phyloP scores from a whole-genome alignment of 2,329 filamentous ascomycete species.

The Fusarium neocosmosporiellum region DNA sequence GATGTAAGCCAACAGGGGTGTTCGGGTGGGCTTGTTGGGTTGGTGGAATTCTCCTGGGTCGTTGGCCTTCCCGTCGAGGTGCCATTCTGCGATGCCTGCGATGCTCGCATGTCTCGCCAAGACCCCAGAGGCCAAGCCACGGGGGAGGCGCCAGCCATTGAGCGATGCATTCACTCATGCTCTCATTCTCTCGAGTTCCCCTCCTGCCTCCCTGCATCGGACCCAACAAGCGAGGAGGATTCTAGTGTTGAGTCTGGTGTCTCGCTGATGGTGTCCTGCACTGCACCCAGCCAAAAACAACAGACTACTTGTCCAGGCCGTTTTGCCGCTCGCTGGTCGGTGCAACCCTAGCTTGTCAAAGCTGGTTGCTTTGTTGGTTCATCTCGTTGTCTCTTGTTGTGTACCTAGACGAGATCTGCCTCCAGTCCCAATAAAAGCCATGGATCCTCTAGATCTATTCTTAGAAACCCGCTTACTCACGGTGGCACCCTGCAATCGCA shows the following conservation, averaged over 20 bases:
- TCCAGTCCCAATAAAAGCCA: background rate
- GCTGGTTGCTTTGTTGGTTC: slow-evolving; percentile 1
- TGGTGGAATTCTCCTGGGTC: background rate
- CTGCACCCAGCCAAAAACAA: background rate
- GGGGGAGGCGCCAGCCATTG: background rate
- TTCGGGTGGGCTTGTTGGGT: background rate
- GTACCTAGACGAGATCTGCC: slow-evolving; percentile 14
- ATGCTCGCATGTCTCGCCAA: slow-evolving; percentile 12
- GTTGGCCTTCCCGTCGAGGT: slow-evolving; percentile 7
- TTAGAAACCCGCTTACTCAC: slow-evolving; percentile 22
- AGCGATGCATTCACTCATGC: slow-evolving; percentile 5
- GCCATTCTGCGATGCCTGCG: slow-evolving; percentile 8
- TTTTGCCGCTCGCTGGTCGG: background rate
- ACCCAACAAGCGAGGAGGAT: background rate
- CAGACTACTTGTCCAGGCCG: background rate
- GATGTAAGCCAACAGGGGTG: slow-evolving; percentile 6
- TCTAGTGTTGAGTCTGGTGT: background rate
- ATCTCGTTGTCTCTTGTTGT: slow-evolving; percentile 2
- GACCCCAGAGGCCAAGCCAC: slow-evolving; percentile 6
- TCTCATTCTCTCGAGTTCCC: background rate
- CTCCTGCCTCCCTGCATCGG: background rate
- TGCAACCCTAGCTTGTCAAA: slow-evolving; percentile 18
- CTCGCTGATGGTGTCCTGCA: background rate
- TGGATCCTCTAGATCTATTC: slow-evolving; percentile 15
- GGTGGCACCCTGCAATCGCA: background rate